A percentile compares a stretch with the other conserved stretches of the same genome.
phyloP scores from a whole-genome alignment of 2,329 filamentous ascomycete species.

The Fusarium sp. region DNA sequence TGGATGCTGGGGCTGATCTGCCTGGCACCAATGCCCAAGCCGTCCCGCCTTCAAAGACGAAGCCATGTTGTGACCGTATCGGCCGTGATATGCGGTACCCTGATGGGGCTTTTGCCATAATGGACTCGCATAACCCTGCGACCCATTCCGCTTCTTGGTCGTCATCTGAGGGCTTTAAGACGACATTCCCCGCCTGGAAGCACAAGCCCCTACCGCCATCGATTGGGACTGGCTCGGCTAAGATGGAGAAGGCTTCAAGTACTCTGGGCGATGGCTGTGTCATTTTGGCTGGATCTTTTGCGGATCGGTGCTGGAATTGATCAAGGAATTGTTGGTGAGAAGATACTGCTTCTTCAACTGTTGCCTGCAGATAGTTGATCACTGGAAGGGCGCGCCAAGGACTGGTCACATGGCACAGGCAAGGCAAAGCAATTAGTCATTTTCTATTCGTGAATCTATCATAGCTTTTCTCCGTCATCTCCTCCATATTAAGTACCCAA shows the following conservation, averaged over 20 bases:
- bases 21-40: conserved; percentile 5
- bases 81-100: background rate
- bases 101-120: background rate
- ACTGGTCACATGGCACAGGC: background rate
- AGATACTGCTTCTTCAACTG: background rate
- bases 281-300: background rate
- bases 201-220: conserved; percentile 7
- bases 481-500: background rate
- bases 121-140: background rate
- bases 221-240: background rate
- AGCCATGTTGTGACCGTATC: background rate
- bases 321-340: background rate
- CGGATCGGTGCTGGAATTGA: background rate
- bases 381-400: background rate
- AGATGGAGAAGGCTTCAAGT: background rate
- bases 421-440: background rate
- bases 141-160: conserved; percentile 5
- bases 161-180: conserved; percentile 10
- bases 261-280: background rate
- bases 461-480: background rate
- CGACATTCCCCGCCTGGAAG: background rate
- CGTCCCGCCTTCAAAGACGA: conserved; percentile 5
- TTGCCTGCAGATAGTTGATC: background rate
- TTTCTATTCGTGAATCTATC: background rate
- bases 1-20: background rate